Percentiles rank a stretch among this genome's conserved stretches.
phyloP scores from a whole-genome alignment of 75 land plant species.

The Picea sitchensis region DNA sequence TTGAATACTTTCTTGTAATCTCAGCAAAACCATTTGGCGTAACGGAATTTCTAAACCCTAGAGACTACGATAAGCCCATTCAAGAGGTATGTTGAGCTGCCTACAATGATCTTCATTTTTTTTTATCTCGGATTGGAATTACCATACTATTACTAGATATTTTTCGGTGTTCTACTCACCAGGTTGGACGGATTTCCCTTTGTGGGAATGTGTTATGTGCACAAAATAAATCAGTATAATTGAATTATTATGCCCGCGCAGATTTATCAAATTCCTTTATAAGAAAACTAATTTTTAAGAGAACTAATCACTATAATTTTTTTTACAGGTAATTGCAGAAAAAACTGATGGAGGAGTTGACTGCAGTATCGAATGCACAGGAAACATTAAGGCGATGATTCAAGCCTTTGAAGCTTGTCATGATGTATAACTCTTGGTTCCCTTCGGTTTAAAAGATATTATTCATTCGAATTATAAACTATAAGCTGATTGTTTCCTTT shows the following conservation, averaged over 20 bases:
- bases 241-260: no score
- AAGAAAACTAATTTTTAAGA: not conserved
- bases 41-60: slow-evolving; percentile 51
- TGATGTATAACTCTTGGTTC: slow-evolving; percentile 34
- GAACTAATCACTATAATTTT: not conserved
- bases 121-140: no score
- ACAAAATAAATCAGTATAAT: not conserved
- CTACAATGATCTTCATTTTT: no score
- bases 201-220: not conserved
- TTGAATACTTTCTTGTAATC: not conserved
- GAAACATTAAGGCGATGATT: slow-evolving; percentile 65
- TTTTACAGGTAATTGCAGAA: slow-evolving; percentile 54
- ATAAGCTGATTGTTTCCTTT: not conserved
- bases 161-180: not conserved
- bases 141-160: no score
- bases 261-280: not conserved
- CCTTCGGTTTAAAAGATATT: not conserved
- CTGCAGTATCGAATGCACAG: slow-evolving; percentile 68
- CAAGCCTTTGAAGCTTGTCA: slow-evolving; percentile 79
- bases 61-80: slow-evolving; percentile 44
- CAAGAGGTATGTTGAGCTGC: slow-evolving; percentile 26
- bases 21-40: slow-evolving; percentile 46
- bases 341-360: slow-evolving; percentile 87
- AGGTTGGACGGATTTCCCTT: not conserved
- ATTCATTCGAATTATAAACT: not conserved